Evolutionary conservation across 768 basidiomycete species (phyloP).

Genomic region (Saitozyma sp.): DNA sequence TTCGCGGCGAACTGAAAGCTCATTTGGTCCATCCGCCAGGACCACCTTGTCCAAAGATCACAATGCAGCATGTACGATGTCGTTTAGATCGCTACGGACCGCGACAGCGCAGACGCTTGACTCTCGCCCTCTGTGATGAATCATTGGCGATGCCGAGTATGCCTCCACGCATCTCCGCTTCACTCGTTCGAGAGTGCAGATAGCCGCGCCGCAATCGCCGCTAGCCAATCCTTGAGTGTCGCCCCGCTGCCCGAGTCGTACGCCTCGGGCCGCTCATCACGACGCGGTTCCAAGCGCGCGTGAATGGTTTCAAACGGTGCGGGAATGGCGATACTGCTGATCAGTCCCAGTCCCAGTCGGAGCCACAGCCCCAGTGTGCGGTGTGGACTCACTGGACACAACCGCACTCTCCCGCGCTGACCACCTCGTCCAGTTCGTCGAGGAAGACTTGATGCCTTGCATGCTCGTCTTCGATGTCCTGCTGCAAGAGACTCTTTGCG

Average conservation of each 20-base stretch:
- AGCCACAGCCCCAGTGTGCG: no score
- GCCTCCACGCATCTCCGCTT: no score
- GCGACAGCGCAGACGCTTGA: no score
- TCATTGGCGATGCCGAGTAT: no score
- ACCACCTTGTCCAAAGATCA: no score
- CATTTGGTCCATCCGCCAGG: no score
- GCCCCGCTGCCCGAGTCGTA: neutral
- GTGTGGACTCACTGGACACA: slow-evolving; percentile 2
- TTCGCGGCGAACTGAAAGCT: no score
- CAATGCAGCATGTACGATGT: no score
- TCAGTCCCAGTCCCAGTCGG: neutral
- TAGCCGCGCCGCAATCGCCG: neutral
- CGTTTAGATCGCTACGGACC: no score
- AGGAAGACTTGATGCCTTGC: slow-evolving; percentile 11
- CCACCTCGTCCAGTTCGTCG: slow-evolving; percentile 14
- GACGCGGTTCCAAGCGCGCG: slow-evolving; percentile 6
- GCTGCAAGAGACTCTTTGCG: neutral
- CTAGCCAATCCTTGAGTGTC: slow-evolving; percentile 4
- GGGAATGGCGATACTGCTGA: slow-evolving; percentile 10
- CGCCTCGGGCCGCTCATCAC: neutral
- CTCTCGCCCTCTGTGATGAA: no score
- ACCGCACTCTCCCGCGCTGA: neutral
- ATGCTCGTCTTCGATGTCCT: neutral
- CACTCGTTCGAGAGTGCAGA: no score
- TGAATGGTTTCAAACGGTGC: slow-evolving; percentile 6